Conservation (phyloP, 768 basidiomycete genomes). For the Gautieria morchelliformis region DNA sequence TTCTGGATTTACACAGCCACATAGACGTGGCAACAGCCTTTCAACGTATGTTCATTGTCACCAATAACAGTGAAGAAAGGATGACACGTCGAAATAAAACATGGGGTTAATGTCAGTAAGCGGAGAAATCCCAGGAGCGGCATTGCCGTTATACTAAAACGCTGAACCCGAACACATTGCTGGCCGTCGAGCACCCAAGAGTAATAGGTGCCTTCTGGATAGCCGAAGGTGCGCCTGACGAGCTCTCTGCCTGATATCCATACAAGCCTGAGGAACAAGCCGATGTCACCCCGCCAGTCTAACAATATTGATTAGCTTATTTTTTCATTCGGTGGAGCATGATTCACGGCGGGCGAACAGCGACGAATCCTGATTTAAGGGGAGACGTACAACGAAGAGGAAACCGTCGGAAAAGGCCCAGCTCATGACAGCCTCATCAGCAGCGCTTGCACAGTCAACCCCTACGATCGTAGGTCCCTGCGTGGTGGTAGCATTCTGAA, state of each 20-base stretch:
- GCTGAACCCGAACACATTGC: conserved; percentile 1
- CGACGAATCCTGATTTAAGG: not conserved
- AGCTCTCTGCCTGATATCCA: not conserved
- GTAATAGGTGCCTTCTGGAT: conserved; percentile 1
- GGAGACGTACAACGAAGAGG: not conserved
- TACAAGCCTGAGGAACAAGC: conserved; percentile 2
- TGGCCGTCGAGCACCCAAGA: not conserved
- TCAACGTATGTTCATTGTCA: too few relatives aligned
- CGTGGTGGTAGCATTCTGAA: not conserved
- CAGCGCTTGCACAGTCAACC: not conserved
- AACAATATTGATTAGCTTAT: not conserved
- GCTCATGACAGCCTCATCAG: not conserved
- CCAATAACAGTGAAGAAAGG: too few relatives aligned
- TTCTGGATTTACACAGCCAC: too few relatives aligned
- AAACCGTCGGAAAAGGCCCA: not conserved
- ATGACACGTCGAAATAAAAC: too few relatives aligned
- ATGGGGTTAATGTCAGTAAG: too few relatives aligned
- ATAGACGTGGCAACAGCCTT: too few relatives aligned
- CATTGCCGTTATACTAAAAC: not conserved
- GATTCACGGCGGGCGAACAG: not conserved
- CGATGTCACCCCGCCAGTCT: not conserved
- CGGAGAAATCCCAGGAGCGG: too few relatives aligned
- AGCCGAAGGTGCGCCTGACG: conserved; percentile 1
- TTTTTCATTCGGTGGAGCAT: not conserved
- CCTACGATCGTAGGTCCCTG: not conserved